Base-by-base conservation (phyloP, 2,329 filamentous ascomycete genomes). In the Neurospora sp. region DNA sequence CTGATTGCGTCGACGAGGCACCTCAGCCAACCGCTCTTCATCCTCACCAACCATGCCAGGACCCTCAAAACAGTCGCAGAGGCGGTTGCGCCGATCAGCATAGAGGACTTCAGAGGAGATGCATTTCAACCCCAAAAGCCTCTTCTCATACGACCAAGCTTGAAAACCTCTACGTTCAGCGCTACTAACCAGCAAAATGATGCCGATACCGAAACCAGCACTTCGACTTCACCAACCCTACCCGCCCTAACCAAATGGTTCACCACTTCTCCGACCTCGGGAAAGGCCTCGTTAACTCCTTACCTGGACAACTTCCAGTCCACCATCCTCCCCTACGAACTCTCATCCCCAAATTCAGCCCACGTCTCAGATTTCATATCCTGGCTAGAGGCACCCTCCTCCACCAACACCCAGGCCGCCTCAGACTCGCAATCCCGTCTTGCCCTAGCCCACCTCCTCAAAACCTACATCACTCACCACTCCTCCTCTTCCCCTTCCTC, bases 161-260 rank as follows among this genome's bases (percentile, higher is more conserved):
- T 6, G 10, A 52, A 23, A 15, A 11, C 7, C 19, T 52, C 19
- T 13, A 23, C n/a, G 10, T 52, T 23, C 10, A 52, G 9, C 19
- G 10, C 19, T 28, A 8, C 11, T 23, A 1, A 15, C 23, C 19
- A 52, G 5, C 19, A 13, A 10, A 10, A 52, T 15, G 15, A 52
- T 52, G 19, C 19, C 46, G 15, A 23, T 28, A 15, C 19, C 23
- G 19, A 28, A 52, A 28, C 46, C 19, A 52, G 19, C 46, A 52
- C 46, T 28, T 15, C 6, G 11, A 8, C 46, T 13, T 28, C 46
- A 8, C 11, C 46, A 28, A 23, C 46, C 8, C 76, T 90, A 0
- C 87, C 88, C 0, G 88, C 88, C 1, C 78, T 83, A 23, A 75
- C 75, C 4, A 86, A 85, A 73, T 92, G 90, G 90, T 92, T 92